Percentiles rank a stretch among this genome's conserved stretches.
These are phyloP conservation scores for Lachancea kluyveri DNA, from an alignment of 805 yeast genomes.

Conservation along the genomic window DNA sequence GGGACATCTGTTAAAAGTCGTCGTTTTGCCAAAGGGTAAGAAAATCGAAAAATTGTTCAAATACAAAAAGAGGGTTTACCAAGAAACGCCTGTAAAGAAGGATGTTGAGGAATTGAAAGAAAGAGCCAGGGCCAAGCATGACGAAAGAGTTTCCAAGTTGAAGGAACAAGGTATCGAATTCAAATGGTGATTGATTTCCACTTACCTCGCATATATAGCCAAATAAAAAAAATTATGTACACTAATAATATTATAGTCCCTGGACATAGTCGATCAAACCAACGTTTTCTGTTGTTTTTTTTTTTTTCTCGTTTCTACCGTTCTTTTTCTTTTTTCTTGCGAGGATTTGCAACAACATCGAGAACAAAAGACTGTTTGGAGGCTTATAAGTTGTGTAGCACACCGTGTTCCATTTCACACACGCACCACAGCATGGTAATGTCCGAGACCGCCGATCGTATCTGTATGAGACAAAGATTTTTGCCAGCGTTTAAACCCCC, in stretches of 20 bases:
- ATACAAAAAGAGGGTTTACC: constrained; percentile 31
- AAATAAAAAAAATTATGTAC: too few relatives aligned
- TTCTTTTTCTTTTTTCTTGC: background rate
- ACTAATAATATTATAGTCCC: too few relatives aligned
- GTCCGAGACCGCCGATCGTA: too few relatives aligned
- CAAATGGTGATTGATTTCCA: constrained; percentile 22
- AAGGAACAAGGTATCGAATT: constrained; percentile 34
- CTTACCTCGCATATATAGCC: too few relatives aligned
- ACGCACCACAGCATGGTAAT: too few relatives aligned
- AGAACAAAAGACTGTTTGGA: too few relatives aligned
- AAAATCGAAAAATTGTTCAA: constrained; percentile 34
- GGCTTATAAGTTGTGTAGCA: too few relatives aligned
- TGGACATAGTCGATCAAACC: too few relatives aligned
- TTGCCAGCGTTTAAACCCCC: too few relatives aligned
- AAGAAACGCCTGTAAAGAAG: constrained; percentile 27
- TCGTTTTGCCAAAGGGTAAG: constrained; percentile 42
- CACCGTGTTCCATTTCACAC: too few relatives aligned
- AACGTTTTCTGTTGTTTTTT: background rate
- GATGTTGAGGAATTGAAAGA: constrained; percentile 29
- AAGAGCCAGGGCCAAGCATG: constrained; percentile 28
- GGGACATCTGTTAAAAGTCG: constrained; percentile 79
- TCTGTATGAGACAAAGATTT: too few relatives aligned
- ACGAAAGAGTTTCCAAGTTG: constrained; percentile 29
- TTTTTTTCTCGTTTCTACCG: background rate
- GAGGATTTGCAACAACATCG: too few relatives aligned